Evolutionary conservation across 495 filamentous ascomycete species (phyloP).

Genomic region (Penicillium paxilli): DNA sequence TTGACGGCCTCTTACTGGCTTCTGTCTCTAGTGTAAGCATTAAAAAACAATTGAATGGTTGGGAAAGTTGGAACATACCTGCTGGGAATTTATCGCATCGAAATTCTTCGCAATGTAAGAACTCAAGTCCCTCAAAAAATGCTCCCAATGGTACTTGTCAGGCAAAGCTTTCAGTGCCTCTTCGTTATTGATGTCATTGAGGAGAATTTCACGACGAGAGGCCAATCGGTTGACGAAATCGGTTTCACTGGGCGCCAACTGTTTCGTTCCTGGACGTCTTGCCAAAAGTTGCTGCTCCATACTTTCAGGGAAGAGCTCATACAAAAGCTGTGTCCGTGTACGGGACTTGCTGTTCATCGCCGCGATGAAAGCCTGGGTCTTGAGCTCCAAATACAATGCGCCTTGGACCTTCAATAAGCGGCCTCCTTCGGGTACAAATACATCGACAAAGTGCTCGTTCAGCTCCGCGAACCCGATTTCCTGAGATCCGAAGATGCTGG

Average conservation of each 20-base stretch:
- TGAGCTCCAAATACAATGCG: conserved; percentile 75
- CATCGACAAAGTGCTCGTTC: conserved; percentile 80
- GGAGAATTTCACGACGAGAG: conserved; percentile 66
- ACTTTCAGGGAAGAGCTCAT: conserved; percentile 70
- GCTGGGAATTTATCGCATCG: conserved; percentile 57
- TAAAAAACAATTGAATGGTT: background rate
- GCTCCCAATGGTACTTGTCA: conserved; percentile 78
- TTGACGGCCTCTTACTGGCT: conserved; percentile 43
- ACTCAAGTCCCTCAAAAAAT: conserved; percentile 73
- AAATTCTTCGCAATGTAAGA: conserved; percentile 75
- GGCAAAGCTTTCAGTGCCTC: conserved; percentile 63
- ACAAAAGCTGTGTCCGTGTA: conserved; percentile 65
- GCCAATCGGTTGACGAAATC: conserved; percentile 67
- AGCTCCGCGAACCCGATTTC: conserved; percentile 82
- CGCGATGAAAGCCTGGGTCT: conserved; percentile 82
- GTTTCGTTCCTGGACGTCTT: conserved; percentile 63
- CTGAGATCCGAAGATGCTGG: conserved; percentile 77
- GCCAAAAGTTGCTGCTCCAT: conserved; percentile 64
- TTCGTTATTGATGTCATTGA: conserved; percentile 59
- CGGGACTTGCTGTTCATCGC: conserved; percentile 65
- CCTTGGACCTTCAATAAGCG: conserved; percentile 69
- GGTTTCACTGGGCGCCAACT: conserved; percentile 69
- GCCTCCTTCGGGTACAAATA: conserved; percentile 78
- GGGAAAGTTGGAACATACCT: conserved; percentile 31
- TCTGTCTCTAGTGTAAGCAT: conserved; percentile 41